These are phyloP conservation scores for Tetrapyrgos nigripes DNA, from an alignment of 1,284 basidiomycete genomes.

Conservation along the genomic window DNA sequence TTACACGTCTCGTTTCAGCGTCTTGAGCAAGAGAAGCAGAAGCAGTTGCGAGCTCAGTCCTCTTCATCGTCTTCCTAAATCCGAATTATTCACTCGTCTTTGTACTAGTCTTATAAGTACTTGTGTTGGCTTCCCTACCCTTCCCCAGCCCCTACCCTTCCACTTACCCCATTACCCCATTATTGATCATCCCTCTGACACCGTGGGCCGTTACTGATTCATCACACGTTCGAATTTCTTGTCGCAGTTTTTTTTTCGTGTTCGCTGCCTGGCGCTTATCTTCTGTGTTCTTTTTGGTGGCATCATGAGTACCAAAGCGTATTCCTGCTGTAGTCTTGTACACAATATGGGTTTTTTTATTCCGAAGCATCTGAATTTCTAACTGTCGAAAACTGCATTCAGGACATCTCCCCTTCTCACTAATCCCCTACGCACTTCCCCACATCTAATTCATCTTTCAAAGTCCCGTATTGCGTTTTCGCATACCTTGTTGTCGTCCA, in stretches of 20 bases:
- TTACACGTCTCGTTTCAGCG: slow-evolving; percentile 52
- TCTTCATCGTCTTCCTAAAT: neutral
- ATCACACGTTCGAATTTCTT: neutral
- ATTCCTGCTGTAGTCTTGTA: neutral
- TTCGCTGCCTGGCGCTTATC: too few species aligned
- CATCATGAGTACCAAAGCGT: neutral
- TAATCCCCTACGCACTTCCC: neutral
- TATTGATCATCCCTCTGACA: neutral
- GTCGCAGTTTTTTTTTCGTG: neutral
- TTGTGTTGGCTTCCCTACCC: neutral
- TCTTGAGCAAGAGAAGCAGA: slow-evolving; percentile 88
- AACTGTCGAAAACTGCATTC: neutral
- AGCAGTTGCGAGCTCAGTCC: slow-evolving; percentile 64
- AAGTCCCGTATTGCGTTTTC: neutral
- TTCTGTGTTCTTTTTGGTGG: neutral
- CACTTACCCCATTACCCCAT: neutral
- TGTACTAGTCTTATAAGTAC: neutral
- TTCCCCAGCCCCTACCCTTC: neutral
- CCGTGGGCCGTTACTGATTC: neutral
- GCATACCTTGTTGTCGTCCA: neutral
- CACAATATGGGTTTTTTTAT: neutral
- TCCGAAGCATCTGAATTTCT: neutral
- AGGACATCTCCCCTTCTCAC: neutral
- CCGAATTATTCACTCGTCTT: neutral
- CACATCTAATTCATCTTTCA: neutral